Conservation (phyloP, 495 filamentous ascomycete genomes). For the Neurospora sp. region DNA sequence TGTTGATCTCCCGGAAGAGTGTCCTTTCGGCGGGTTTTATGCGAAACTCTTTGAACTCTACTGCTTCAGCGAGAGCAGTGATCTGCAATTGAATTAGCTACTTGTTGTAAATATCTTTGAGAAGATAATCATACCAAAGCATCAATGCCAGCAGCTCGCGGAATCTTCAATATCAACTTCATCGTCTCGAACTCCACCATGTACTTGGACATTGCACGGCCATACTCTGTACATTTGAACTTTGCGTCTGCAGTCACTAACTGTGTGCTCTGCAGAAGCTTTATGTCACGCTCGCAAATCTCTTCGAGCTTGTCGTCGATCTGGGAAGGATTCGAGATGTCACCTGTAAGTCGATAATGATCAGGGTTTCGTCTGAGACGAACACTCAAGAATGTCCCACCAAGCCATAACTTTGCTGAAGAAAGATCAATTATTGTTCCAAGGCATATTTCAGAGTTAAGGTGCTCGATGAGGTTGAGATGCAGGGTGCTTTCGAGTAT, state of each 20-base stretch:
- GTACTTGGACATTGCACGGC: constrained; percentile 86
- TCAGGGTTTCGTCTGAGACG: constrained; percentile 68
- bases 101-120: constrained; percentile 1
- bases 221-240: constrained; percentile 65
- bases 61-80: constrained; percentile 46
- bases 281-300: constrained; percentile 75
- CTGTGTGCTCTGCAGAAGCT: constrained; percentile 49
- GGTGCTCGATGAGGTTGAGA: constrained; percentile 77
- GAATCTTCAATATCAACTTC: constrained; percentile 59
- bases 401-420: constrained; percentile 74
- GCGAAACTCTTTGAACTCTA: constrained; percentile 64
- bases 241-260: constrained; percentile 43
- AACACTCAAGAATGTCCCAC: constrained; percentile 79
- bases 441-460: constrained; percentile 88
- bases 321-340: constrained; percentile 29
- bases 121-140: constrained; percentile 51
- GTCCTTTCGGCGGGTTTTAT: constrained; percentile 64
- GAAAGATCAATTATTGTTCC: constrained; percentile 62
- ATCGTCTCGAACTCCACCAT: constrained; percentile 89
- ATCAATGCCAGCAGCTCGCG: constrained; percentile 48
- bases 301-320: constrained; percentile 63
- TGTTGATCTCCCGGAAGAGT: constrained; percentile 76
- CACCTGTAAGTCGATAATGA: constrained; percentile 63
- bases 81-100: constrained; percentile 34
- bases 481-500: constrained; percentile 83